Percentiles rank a stretch among this genome's conserved stretches.
These are phyloP conservation scores for Gossypium gossypioides DNA, from an alignment of 441 rosid genomes.

Conservation along the genomic window DNA sequence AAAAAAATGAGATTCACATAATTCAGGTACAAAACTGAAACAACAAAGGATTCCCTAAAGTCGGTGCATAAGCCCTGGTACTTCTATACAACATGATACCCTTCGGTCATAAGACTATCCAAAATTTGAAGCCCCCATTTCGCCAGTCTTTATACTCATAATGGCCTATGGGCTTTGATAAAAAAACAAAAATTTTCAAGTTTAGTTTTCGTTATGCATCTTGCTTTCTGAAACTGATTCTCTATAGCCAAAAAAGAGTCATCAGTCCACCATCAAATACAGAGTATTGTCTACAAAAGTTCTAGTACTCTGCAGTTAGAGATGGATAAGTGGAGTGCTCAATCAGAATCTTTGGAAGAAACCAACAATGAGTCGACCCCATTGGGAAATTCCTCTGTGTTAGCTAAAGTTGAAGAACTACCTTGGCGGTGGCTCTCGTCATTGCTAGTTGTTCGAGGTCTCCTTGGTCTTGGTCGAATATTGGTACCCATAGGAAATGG, in stretches of 20 bases:
- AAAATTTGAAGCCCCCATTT: conserved; percentile 34
- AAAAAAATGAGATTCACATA: conserved; percentile 7
- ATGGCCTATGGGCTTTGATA: conserved; percentile 14
- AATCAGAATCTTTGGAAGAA: conserved; percentile 40
- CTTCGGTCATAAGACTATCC: conserved; percentile 12
- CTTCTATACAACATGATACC: conserved; percentile 15
- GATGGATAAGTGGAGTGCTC: conserved; percentile 20
- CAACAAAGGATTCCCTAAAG: conserved; percentile 19
- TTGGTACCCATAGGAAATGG: conserved; percentile 66
- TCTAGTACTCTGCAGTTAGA: conserved; percentile 39
- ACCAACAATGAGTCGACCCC: conserved; percentile 29
- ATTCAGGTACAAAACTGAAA: conserved; percentile 25
- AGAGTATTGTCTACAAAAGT: conserved; percentile 35
- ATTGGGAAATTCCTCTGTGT: conserved; percentile 38
- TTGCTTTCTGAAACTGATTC: conserved; percentile 28
- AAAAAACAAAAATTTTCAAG: conserved; percentile 31
- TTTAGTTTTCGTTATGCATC: conserved; percentile 22
- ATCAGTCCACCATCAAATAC: conserved; percentile 43
- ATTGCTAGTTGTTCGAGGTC: conserved; percentile 34
- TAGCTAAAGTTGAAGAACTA: conserved; percentile 29
- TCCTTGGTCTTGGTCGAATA: conserved; percentile 52
- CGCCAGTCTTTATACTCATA: conserved; percentile 26
- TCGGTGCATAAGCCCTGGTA: conserved; percentile 17
- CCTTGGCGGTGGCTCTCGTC: conserved; percentile 38
- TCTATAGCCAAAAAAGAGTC: conserved; percentile 30